phyloP scores from a whole-genome alignment of 2,329 filamentous ascomycete genomes.

The Lachnellula occidentalis region DNA sequence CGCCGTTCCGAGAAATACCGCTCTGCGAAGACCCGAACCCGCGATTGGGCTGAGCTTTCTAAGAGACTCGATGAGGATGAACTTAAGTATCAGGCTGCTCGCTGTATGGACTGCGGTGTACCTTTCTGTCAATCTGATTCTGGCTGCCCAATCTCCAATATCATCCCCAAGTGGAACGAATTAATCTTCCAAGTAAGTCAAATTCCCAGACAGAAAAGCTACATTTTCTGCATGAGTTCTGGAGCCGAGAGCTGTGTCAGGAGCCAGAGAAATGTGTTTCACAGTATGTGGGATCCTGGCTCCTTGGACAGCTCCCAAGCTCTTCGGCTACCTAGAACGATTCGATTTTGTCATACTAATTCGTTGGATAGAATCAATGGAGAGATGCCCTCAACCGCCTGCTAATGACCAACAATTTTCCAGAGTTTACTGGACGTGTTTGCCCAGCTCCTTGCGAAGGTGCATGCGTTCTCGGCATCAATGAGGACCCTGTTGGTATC shows the following conservation, averaged over 20 bases:
- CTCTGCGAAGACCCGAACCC: conserved; percentile 72
- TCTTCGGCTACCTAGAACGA: no score
- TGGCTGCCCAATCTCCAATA: conserved; percentile 93
- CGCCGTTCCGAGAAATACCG: conserved; percentile 92
- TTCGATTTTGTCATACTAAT: no score
- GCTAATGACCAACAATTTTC: conserved; percentile 97
- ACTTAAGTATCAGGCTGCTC: conserved; percentile 91
- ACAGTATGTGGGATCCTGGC: no score
- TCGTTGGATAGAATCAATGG: conserved; percentile 57
- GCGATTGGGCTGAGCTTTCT: conserved; percentile 91
- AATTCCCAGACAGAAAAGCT: no score
- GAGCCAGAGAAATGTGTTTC: no score
- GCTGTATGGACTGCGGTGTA: conserved; percentile 98
- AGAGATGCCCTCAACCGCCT: conserved; percentile 85
- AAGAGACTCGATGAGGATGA: conserved; percentile 86
- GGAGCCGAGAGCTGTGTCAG: not conserved
- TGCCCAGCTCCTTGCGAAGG: conserved; percentile 96
- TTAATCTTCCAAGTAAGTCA: conserved; percentile 52
- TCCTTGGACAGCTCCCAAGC: no score
- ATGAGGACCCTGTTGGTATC: conserved; percentile 94
- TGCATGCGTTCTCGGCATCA: conserved; percentile 92
- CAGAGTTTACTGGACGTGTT: conserved; percentile 94
- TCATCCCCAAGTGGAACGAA: conserved; percentile 97
- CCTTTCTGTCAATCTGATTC: conserved; percentile 97
- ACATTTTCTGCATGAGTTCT: no score